A percentile compares a stretch with the other conserved stretches of the same genome.
These are phyloP conservation scores for Sicyos edulis DNA, from an alignment of 306 rosid genomes.

Conservation along the genomic window DNA sequence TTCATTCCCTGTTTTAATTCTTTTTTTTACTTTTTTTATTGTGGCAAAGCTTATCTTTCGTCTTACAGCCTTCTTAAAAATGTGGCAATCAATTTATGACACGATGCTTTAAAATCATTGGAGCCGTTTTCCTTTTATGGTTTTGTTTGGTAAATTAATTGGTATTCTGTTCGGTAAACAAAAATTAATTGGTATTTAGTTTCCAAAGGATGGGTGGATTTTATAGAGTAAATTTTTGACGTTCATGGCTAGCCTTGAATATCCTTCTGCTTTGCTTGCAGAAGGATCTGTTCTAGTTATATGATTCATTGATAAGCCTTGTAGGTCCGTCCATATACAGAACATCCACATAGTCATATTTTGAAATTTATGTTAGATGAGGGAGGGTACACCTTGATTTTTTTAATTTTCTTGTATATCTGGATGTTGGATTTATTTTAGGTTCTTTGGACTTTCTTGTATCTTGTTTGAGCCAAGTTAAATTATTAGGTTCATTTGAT, in stretches of 20 bases:
- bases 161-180: not conserved
- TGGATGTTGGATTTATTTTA: conserved; percentile 1
- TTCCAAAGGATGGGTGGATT: not conserved
- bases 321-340: not conserved
- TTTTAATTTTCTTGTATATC: conserved; percentile 1
- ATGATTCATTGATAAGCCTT: not conserved
- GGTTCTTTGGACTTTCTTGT: conserved; percentile 4
- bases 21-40: not conserved
- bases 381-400: not conserved
- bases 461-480: not conserved
- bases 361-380: conserved; percentile 14
- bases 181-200: no score
- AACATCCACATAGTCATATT: not conserved
- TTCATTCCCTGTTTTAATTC: no score
- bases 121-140: not conserved
- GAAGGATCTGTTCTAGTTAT: not conserved
- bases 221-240: not conserved
- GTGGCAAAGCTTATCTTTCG: not conserved
- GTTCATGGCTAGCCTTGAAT: conserved; percentile 6
- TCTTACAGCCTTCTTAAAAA: not conserved
- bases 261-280: not conserved
- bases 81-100: not conserved
- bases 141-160: not conserved
- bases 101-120: not conserved
- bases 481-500: not conserved